phyloP scores from a whole-genome alignment of 2,329 filamentous ascomycete species.

The Fusarium sp. region DNA sequence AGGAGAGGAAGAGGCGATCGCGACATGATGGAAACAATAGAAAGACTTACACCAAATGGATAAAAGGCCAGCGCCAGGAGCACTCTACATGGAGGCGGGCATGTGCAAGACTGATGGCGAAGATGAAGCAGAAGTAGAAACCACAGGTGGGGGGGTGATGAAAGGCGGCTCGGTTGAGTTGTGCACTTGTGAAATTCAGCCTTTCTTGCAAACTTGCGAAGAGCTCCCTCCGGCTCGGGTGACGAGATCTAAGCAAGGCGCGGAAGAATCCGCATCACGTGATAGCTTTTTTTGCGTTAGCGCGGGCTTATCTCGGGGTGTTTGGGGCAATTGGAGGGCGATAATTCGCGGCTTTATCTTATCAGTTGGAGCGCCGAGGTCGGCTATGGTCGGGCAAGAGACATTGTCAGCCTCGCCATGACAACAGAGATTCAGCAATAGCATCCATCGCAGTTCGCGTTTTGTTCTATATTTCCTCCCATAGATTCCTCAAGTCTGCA shows the following conservation, averaged over 20 bases:
- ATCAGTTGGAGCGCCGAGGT: constrained; percentile 25
- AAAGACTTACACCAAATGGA: constrained; percentile 49
- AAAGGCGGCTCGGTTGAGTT: constrained; percentile 26
- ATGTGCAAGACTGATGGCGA: constrained; percentile 25
- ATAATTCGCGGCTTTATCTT: constrained; percentile 31
- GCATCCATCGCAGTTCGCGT: background rate
- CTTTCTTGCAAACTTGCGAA: constrained; percentile 49
- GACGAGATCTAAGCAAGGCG: constrained; percentile 46
- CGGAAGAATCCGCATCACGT: constrained; percentile 48
- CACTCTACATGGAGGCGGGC: constrained; percentile 50
- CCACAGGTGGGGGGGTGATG: constrained; percentile 28
- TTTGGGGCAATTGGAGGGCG: constrained; percentile 16
- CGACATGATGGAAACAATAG: constrained; percentile 33
- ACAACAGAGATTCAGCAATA: background rate
- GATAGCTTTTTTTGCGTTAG: constrained; percentile 38
- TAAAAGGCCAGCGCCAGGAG: constrained; percentile 44
- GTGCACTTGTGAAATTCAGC: constrained; percentile 36
- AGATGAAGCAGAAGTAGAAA: constrained; percentile 25
- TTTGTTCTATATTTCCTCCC: background rate
- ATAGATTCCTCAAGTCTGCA: background rate
- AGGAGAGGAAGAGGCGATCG: constrained; percentile 41
- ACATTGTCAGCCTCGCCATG: background rate
- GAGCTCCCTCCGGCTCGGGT: constrained; percentile 48
- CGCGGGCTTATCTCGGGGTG: constrained; percentile 36
- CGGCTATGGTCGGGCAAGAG: constrained; percentile 17